phyloP scores from a whole-genome alignment of 2,329 filamentous ascomycete genomes.

The Fusarium miscanthi region DNA sequence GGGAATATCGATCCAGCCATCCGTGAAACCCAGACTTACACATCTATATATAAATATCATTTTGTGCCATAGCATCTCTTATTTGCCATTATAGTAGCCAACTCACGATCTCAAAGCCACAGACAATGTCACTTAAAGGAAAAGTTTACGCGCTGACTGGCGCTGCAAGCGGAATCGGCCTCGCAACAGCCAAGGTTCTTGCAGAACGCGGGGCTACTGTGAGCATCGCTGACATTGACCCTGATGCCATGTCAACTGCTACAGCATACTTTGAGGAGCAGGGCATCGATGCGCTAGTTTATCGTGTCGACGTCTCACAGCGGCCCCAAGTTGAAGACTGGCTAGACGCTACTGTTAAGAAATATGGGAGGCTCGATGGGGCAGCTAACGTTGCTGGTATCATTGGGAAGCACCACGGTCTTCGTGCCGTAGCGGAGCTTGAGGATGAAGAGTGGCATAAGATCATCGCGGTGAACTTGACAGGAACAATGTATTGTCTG shows the following conservation, averaged over 20 bases:
- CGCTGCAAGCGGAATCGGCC: constrained; percentile 57
- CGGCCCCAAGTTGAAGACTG: constrained; percentile 61
- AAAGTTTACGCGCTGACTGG: constrained; percentile 57
- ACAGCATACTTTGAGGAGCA: constrained; percentile 47
- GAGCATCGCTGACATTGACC: constrained; percentile 54
- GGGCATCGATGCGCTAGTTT: constrained; percentile 48
- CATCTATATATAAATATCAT: not conserved
- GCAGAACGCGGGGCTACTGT: constrained; percentile 52
- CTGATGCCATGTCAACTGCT: constrained; percentile 45
- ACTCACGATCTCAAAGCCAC: not conserved
- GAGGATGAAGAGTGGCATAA: constrained; percentile 62
- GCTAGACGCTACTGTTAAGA: constrained; percentile 59
- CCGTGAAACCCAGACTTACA: not conserved
- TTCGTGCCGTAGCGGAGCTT: constrained; percentile 54
- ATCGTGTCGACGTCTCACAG: constrained; percentile 61
- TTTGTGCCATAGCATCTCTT: not conserved
- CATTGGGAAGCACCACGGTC: constrained; percentile 57
- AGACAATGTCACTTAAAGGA: constrained; percentile 46
- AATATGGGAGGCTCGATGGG: constrained; percentile 64
- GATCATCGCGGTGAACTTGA: constrained; percentile 61
- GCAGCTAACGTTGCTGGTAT: constrained; percentile 67
- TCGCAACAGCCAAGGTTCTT: constrained; percentile 54
- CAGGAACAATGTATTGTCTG: constrained; percentile 63
- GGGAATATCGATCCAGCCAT: constrained; percentile 13
- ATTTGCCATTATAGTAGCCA: not conserved